Base-by-base conservation (phyloP, 2,329 filamentous ascomycete genomes). In the Fusarium sp. region DNA sequence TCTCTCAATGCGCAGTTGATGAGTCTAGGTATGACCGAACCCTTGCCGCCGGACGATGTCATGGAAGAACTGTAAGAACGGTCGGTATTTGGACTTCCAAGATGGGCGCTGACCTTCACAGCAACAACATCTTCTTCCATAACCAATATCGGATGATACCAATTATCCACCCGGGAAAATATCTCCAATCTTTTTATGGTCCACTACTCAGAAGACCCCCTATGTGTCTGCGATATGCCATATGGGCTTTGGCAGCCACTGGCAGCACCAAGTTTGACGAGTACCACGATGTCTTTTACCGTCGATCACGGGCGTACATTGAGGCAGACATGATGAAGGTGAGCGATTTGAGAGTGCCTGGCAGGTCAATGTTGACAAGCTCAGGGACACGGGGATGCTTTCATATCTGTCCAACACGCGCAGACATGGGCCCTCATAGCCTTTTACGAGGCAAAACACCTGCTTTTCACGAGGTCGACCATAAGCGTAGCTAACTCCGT, bases 391-490 rank as follows among this genome's bases (percentile, higher is more conserved):
- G 96, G 95, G 24, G 95, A 98, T 80, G 85, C 88, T 63, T 94
- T 96, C 71, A 89, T 98, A 75, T 94, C 91, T 2, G 80, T 98
- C n/a, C 87, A 88, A 8, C 93, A 96, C 79, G 93, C 92, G 18
- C 96, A 98, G 80, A 87, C 93, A 0, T 97, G 94, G 94, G 86
- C 88, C 4, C 83, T 98, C 10, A 88, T 95, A 44, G 88, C 90
- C 7, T 90, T 88, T 3, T 94, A 95, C 77, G 96, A 98, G 81
- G 96, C 96, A 76, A 95, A 93, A 80, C 88, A 89, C 74, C 93
- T 97, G 88, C 90, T 92, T 75, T 98, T 98, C 78, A 95, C 94
- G 1, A 88, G 95, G 68, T 94, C 95, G 4, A 95, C 94, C 85
- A 90, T 97, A 85, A 98, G 93, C 70, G 88, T 90, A 17, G 93